Base-by-base conservation (phyloP, 2,329 filamentous ascomycete species). In the Penicillium sp. region DNA sequence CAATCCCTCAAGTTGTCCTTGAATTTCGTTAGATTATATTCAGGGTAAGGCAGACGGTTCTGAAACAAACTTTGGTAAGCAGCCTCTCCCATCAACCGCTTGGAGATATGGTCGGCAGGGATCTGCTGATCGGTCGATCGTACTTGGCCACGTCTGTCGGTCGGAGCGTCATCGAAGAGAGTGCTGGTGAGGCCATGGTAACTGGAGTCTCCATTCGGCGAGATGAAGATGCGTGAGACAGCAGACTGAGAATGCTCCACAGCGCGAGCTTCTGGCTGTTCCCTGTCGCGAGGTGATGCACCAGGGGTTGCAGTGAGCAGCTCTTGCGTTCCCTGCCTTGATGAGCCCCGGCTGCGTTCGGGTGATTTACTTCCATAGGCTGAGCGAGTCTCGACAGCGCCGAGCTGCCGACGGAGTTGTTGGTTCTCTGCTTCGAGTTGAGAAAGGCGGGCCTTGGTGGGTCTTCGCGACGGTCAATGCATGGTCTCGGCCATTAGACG, bases 141-240 rank as follows among this genome's bases (percentile, higher is more conserved):
- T 2, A 39, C 19, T 10, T 62, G 62, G 13, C 56, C 57, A 27
- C 52, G 51, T 49, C 60, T 31, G 40, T 67, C 51, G 43, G 49
- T 57, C 39, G 63, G 57, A 6, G 65, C 63, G 60, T 80, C 79
- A 46, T 82, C 80, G 58, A 81, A 83, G 1, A 82, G 58, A 1
- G 80, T 76, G 55, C 81, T 82, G 3, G 81, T 82, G 2, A 78
- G 79, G 0, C 81, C 81, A 67, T 83, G 81, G 27, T 82, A 82
- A 44, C 78, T 81, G 5, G 80, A 77, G 3, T 75, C 70, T 16
- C 74, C 71, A 56, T 79, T 78, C 4, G 75, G 70, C 10, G 76
- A 74, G 3, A 79, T 73, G 14, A 78, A 70, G 22, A 78, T 78
- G 9, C 77, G 49, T 27, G 62, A 64, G 37, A 72, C 76, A 63